Conservation (phyloP, 176 grass and related monocot species). For the Triticum timopheevii region DNA sequence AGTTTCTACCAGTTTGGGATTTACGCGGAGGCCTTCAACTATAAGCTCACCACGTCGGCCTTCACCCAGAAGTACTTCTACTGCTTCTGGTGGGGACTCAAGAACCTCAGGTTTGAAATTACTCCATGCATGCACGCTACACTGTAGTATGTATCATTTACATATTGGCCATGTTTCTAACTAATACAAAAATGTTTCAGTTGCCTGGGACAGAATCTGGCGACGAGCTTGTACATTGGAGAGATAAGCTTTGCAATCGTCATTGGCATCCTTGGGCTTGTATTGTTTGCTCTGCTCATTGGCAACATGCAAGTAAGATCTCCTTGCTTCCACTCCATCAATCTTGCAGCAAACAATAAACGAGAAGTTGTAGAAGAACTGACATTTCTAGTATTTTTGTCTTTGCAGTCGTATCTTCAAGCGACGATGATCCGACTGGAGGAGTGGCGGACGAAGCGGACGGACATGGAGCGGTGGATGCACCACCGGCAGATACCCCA, state of each 20-base stretch:
- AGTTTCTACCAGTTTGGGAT: conserved; percentile 85
- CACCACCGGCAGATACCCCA: conserved; percentile 83
- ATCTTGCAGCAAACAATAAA: neutral
- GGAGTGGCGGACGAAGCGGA: conserved; percentile 83
- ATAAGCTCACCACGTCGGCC: conserved; percentile 58
- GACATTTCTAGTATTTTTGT: neutral
- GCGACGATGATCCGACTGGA: conserved; percentile 86
- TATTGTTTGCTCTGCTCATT: conserved; percentile 90
- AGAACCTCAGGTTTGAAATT: conserved; percentile 72
- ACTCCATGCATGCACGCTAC: neutral
- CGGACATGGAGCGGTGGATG: conserved; percentile 98
- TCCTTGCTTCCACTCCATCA: neutral
- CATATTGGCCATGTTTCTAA: neutral
- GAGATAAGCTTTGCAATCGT: conserved; percentile 80
- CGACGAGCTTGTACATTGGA: conserved; percentile 63
- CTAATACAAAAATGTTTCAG: conserved; percentile 8
- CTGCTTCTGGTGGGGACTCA: conserved; percentile 99
- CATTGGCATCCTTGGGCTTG: conserved; percentile 78
- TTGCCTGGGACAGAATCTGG: conserved; percentile 85
- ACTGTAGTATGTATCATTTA: conserved; percentile 21
- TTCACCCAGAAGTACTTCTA: conserved; percentile 96
- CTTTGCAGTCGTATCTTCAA: conserved; percentile 83
- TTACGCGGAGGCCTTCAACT: conserved; percentile 64
- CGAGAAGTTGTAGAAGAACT: neutral
- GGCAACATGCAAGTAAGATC: conserved; percentile 95